Evolutionary conservation across 352 stramenopile species (phyloP), one percentile per base, ranked within the genome.

Genomic region (Globisporangium polare): DNA sequence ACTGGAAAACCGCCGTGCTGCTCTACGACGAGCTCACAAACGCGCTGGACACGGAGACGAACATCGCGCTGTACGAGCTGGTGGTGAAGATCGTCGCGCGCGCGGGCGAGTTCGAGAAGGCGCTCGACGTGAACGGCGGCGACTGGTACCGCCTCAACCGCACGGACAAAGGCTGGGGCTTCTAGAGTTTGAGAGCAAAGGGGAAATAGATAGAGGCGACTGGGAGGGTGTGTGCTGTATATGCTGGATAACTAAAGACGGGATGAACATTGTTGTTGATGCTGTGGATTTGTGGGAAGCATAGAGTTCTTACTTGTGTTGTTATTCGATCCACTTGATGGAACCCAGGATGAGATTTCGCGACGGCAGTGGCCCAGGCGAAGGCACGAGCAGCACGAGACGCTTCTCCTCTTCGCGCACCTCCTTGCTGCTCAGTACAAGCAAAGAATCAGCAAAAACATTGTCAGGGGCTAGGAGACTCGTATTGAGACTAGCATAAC

Each of bases 91-190:
- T 92, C 60, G 86, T 95, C 29, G 86, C 84, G 9, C 81, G 84
- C 59, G 80, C 84, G 8, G 86, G 86, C n/a, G 83, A 90, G 60
- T 94, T 90, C 55, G 86, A 95, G 60, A 68, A 78, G 45, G 84
- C 86, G n/a, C 80, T 95, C 2, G 85, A 95, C 62, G 78, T 95
- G 42, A 86, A 89, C 42, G 84, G 84, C 17, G 86, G 86, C 29
- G 75, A 91, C 58, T 95, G 86, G 86, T 95, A 95, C 66, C 83
- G 86, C 18, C 69, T 90, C 63, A 92, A 90, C 46, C 81, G 85
- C 33, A 79, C 71, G 8, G 84, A 92, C 57, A 71, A 85, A 50
- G 83, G 83, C 47, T 93, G 84, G 83, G 69, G 70, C 18, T 69
- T 68, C 33, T 68, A 53, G 54, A 18, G 9, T 10, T 27, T 10